phyloP scores from a whole-genome alignment of 139 green algal genomes.

The Nannochloris sp. region DNA sequence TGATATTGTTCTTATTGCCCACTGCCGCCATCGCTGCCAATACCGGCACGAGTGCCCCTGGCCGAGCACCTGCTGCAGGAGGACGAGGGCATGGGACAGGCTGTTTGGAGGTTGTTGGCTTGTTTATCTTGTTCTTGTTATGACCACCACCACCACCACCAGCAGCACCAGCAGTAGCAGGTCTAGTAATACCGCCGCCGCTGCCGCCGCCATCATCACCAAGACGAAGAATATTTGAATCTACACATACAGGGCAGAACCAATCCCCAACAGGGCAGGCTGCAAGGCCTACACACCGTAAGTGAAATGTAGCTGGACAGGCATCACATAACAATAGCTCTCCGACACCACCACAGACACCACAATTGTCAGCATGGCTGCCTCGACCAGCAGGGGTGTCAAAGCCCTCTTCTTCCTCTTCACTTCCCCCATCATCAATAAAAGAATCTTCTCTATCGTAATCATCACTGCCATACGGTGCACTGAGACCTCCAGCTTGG shows the following conservation, averaged over 20 bases:
- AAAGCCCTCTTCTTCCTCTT: background rate
- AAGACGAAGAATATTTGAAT: too few species aligned
- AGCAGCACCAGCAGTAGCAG: too few species aligned
- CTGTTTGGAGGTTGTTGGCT: too few species aligned
- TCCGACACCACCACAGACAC: background rate
- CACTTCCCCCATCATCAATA: background rate
- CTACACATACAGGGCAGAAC: conserved; percentile 18
- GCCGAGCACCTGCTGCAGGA: too few species aligned
- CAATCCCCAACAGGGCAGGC: conserved; percentile 12
- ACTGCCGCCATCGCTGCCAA: too few species aligned
- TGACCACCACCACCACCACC: too few species aligned
- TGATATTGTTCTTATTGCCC: too few species aligned
- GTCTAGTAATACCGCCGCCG: too few species aligned
- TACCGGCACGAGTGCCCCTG: too few species aligned
- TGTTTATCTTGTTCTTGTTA: too few species aligned
- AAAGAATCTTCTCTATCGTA: conserved; percentile 7
- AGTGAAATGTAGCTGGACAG: conserved; percentile 20
- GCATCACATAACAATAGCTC: conserved; percentile 31
- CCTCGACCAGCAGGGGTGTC: background rate
- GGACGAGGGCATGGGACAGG: too few species aligned
- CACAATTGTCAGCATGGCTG: background rate
- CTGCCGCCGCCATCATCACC: too few species aligned
- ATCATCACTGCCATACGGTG: background rate
- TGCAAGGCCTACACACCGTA: conserved; percentile 4
- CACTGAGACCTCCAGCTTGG: background rate